Evolutionary conservation across 805 yeast species (phyloP), one percentile per base, ranked within the genome.

Genomic region (Metschnikowia hibisci): DNA sequence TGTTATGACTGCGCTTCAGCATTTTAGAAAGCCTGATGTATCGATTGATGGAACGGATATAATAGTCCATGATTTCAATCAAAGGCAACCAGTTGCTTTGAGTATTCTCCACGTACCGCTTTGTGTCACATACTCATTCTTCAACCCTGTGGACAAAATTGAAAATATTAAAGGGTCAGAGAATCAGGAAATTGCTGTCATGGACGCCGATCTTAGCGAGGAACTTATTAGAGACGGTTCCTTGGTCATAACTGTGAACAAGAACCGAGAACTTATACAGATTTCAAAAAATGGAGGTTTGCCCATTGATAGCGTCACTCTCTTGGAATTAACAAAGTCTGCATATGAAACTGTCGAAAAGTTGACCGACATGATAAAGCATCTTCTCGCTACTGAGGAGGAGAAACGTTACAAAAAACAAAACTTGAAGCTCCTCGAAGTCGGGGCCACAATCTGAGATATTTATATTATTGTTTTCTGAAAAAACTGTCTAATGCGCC

Each of bases 221-320:
- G 96, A 90, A 57, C 62, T 73, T 13, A 63, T 88, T 15, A 73
- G 91, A 47, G 83, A 81, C 35, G 96, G 97, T 18, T 77, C 79
- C 2, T 71, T 91, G 64, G 87, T 95, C 1, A 79, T 93, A 26
- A 88, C 99, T 0, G 65, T 90, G 44, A 93, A 93, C 61, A 87
- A 85, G 53, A 91, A 91, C 59, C 77, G 91, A 52, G 99, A 93
- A 56, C 70, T 93, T 6, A 90, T 96, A 38, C 99, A 93, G 60
- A 73, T 93, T 23, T 76, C 84, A 33, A 93, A 91, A 58, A 86
- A 89, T 26, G 99, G 98, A 39, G 97, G 96, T 0, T 67, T 86
- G 35, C 86, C 90, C 6, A 78, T 91, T 51, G 90, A 87, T 55
- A 87, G 93, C 0, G 57, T 74, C 29, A 67, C 76, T 20, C 65